A percentile compares a stretch with the other conserved stretches of the same genome.
Conservation (phyloP, 2,329 filamentous ascomycete species). For the Cordyceps cateniannulata region DNA sequence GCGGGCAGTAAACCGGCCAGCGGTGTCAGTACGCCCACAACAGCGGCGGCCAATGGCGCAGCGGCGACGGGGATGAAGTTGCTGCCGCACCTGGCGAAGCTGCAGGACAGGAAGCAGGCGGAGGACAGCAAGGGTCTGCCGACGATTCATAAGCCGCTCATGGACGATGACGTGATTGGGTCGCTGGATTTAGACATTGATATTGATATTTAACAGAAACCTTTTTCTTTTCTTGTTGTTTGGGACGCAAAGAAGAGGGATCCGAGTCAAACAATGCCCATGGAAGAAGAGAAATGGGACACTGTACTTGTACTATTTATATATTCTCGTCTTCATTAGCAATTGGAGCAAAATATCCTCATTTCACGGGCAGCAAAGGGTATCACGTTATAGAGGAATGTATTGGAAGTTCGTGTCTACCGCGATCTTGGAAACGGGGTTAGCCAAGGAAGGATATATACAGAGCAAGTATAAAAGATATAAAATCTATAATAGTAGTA, state of each 20-base stretch:
- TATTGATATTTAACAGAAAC: constrained; percentile 62
- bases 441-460: too few species aligned
- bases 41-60: constrained; percentile 40
- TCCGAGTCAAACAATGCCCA: neutral
- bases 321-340: neutral
- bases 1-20: constrained; percentile 41
- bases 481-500: too few species aligned
- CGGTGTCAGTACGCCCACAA: constrained; percentile 39
- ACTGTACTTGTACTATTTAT: neutral
- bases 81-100: constrained; percentile 47
- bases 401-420: too few species aligned
- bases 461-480: too few species aligned
- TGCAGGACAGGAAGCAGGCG: constrained; percentile 44
- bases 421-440: too few species aligned
- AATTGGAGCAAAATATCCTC: neutral
- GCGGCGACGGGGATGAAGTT: constrained; percentile 42
- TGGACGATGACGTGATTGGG: constrained; percentile 90
- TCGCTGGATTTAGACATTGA: constrained; percentile 87
- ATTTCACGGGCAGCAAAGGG: neutral
- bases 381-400: neutral
- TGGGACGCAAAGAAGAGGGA: neutral
- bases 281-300: neutral
- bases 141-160: constrained; percentile 70
- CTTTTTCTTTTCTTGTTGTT: neutral
- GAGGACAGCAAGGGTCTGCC: constrained; percentile 57